phyloP scores from a whole-genome alignment of 805 yeast genomes.

The Wickerhamiella sergipiensis region DNA sequence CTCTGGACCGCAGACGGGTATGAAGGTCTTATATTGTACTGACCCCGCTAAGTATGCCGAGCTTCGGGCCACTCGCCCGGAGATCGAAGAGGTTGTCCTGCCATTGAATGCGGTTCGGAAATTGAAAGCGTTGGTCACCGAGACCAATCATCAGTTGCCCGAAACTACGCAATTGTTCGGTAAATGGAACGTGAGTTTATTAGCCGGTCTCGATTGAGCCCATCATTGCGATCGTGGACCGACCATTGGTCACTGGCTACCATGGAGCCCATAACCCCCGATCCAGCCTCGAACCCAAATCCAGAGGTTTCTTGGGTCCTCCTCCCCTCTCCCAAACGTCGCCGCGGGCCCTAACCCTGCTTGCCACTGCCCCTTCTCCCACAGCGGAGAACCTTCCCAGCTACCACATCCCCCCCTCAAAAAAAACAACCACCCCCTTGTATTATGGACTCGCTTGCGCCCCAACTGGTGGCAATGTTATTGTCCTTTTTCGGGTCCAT shows the following conservation, averaged over 20 bases:
- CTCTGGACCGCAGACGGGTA: slow-evolving; percentile 18
- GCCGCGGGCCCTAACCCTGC: background rate
- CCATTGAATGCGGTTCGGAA: slow-evolving; percentile 24
- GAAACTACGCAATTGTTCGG: slow-evolving; percentile 13
- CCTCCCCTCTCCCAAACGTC: background rate
- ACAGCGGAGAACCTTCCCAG: background rate
- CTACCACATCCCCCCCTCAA: background rate
- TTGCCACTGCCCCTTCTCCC: background rate
- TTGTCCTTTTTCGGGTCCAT: slow-evolving; percentile 8
- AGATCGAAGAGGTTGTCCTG: slow-evolving; percentile 29
- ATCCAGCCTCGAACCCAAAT: background rate
- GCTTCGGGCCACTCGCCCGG: slow-evolving; percentile 24
- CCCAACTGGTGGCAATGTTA: slow-evolving; percentile 2
- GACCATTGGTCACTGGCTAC: background rate
- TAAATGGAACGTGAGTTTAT: slow-evolving; percentile 22
- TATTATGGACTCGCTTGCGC: background rate
- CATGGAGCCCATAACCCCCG: background rate
- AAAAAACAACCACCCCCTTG: background rate
- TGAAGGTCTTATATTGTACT: slow-evolving; percentile 35
- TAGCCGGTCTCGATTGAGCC: slow-evolving; percentile 2
- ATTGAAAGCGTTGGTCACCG: slow-evolving; percentile 21
- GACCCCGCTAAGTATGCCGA: slow-evolving; percentile 20
- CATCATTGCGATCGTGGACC: too few species aligned
- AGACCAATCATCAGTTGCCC: slow-evolving; percentile 28
- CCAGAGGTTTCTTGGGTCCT: background rate